These are phyloP conservation scores for Daldinia eschscholtzii DNA, from an alignment of 2,329 filamentous ascomycete species.

Conservation along the genomic window DNA sequence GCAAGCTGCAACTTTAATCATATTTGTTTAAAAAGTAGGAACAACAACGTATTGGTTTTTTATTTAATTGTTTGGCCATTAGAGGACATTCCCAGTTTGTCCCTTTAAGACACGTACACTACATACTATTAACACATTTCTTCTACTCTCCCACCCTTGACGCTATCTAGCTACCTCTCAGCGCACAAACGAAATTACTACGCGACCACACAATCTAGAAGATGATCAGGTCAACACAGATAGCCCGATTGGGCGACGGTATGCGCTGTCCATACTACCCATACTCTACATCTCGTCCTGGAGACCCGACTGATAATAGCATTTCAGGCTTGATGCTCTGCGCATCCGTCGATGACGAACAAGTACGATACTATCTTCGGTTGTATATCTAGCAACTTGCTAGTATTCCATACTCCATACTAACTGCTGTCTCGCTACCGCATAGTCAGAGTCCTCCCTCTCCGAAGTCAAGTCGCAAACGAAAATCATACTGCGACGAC, in stretches of 20 bases:
- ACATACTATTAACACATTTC: conserved; percentile 16
- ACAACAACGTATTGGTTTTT: not conserved
- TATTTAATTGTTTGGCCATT: conserved; percentile 18
- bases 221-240: conserved; percentile 94
- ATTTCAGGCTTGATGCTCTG: conserved; percentile 87
- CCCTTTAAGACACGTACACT: conserved; percentile 44
- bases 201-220: conserved; percentile 37
- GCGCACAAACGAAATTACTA: not conserved
- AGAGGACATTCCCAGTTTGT: conserved; percentile 7
- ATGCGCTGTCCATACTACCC: conserved; percentile 27
- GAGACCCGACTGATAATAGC: conserved; percentile 34
- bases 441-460: conserved; percentile 76
- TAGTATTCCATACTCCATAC: conserved; percentile 46
- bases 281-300: conserved; percentile 35
- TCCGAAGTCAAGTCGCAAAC: conserved; percentile 90
- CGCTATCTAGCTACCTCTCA: not conserved
- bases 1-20: not conserved
- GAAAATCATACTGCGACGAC: conserved; percentile 87
- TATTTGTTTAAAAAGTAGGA: not conserved
- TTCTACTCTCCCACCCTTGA: conserved; percentile 2
- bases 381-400: conserved; percentile 48
- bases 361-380: conserved; percentile 51
- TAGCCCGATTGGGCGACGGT: conserved; percentile 89
- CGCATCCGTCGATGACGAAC: conserved; percentile 92
- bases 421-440: conserved; percentile 22